Base-by-base conservation (phyloP, 1,284 basidiomycete species). In the Leccinum griseonigrum region DNA sequence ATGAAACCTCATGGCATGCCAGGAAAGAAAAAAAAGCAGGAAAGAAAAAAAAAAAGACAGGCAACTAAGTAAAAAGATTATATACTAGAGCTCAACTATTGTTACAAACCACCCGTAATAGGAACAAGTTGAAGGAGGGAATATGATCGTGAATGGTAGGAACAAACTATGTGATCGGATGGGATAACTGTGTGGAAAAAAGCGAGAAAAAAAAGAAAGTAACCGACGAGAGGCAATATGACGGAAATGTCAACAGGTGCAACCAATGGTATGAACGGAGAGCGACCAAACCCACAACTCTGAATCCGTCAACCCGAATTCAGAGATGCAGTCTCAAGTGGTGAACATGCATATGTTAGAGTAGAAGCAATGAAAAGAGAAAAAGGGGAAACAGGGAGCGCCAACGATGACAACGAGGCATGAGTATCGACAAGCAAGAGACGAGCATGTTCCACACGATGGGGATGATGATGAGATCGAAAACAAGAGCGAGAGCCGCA, bases 31-130 rank as follows among this genome's bases (percentile, higher is more conserved):
- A 7, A 29, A 40, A 54, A 16, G 5, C 28, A 14, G 43, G 18
- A 0, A 22, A 48, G 18, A n/a, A 57, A 16, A 28, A 5, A 28
- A 36, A 56, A 28, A 28, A 32, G 18, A 14, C 16, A n/a, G 53
- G 26, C 64, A 38, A 61, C 57, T 65, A 66, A 18, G 28, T 48
- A 51, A 51, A 51, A 62, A 48, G 59, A 63, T 60, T 74, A 74
- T 74, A 64, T 74, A 74, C 72, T 71, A 60, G 63, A 50, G 4
- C 29, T 62, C 58, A 53, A 74, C 72, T 74, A 75, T 32, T 70
- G 58, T 67, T 75, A 72, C 71, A 72, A 58, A 46, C 43, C 18
- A 46, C 43, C 18, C 64, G 68, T 74, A 74, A 71, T 64, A 75
- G 67, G 63, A 74, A 70, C 73, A 61, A 22, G 43, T 46, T 63